Evolutionary conservation across 2,329 filamentous ascomycete species (phyloP).

Genomic region (Hypocreales sp.): DNA sequence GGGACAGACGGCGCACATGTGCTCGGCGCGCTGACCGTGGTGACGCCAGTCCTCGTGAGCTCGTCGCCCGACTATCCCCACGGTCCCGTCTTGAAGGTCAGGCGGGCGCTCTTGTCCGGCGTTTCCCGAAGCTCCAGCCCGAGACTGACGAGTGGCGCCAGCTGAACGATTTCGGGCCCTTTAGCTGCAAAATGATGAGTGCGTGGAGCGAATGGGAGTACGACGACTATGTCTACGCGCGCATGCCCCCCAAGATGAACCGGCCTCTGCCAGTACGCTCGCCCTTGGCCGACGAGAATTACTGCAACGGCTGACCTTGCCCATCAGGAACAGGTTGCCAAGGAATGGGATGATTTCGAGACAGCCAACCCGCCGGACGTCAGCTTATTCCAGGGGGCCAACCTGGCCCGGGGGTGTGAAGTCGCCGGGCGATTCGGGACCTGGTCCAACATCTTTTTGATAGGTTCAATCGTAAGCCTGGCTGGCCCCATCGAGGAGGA

Average conservation of each 20-base stretch:
- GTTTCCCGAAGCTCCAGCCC: too few species aligned
- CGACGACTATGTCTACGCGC: conserved; percentile 5
- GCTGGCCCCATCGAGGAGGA: too few species aligned
- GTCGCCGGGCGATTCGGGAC: too few species aligned
- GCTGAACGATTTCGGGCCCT: conserved; percentile 13
- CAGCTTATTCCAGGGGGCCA: conserved; percentile 4
- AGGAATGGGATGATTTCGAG: conserved; percentile 10
- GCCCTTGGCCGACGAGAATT: background rate
- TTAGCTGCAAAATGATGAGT: conserved; percentile 7
- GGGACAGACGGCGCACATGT: too few species aligned
- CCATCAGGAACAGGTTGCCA: conserved; percentile 9
- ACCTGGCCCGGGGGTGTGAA: too few species aligned
- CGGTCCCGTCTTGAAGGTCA: too few species aligned
- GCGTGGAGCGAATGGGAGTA: conserved; percentile 5
- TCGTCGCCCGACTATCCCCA: too few species aligned
- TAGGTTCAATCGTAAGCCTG: conserved; percentile 10
- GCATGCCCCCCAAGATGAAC: conserved; percentile 7
- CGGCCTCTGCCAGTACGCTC: conserved; percentile 9
- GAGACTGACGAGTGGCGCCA: too few species aligned
- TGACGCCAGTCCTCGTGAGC: too few species aligned
- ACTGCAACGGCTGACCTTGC: too few species aligned
- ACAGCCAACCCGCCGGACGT: background rate
- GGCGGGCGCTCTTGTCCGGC: too few species aligned
- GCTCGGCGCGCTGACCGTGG: too few species aligned
- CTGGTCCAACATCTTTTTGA: conserved; percentile 14